Conservation (phyloP, 805 yeast species). For the Zygotorulaspora danielsina region DNA sequence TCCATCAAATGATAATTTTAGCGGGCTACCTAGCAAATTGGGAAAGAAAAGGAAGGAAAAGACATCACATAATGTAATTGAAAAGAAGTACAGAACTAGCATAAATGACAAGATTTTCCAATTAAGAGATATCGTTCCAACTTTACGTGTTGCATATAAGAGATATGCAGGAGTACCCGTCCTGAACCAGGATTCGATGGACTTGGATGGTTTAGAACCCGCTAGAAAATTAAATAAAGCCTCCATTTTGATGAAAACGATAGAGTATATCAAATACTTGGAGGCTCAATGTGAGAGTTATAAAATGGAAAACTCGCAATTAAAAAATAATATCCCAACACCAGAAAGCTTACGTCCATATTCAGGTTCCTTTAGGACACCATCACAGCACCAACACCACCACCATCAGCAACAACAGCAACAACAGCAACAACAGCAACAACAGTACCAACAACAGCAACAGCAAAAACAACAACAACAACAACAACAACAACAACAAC, state of each 20-base stretch:
- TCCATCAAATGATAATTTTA: conserved; percentile 7
- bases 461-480: no score
- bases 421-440: conserved; percentile 8
- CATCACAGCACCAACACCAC: conserved; percentile 13
- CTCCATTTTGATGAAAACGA: conserved; percentile 67
- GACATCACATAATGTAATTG: conserved; percentile 66
- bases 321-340: conserved; percentile 27
- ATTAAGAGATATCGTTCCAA: conserved; percentile 63
- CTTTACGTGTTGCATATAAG: conserved; percentile 47
- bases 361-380: conserved; percentile 9
- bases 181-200: conserved; percentile 53
- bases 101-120: conserved; percentile 63
- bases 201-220: conserved; percentile 70
- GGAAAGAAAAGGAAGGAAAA: conserved; percentile 44
- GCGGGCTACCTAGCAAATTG: conserved; percentile 3
- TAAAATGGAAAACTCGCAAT: conserved; percentile 43
- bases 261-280: conserved; percentile 71
- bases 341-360: conserved; percentile 15
- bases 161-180: conserved; percentile 45
- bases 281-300: conserved; percentile 55
- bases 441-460: conserved; percentile 1
- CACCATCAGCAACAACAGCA: conserved; percentile 12
- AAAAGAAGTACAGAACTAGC: conserved; percentile 66
- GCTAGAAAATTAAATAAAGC: conserved; percentile 77
- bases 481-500: conserved; percentile 10